Conservation (phyloP, 257 asterid genomes). For the Fraxinus cuspidata region DNA sequence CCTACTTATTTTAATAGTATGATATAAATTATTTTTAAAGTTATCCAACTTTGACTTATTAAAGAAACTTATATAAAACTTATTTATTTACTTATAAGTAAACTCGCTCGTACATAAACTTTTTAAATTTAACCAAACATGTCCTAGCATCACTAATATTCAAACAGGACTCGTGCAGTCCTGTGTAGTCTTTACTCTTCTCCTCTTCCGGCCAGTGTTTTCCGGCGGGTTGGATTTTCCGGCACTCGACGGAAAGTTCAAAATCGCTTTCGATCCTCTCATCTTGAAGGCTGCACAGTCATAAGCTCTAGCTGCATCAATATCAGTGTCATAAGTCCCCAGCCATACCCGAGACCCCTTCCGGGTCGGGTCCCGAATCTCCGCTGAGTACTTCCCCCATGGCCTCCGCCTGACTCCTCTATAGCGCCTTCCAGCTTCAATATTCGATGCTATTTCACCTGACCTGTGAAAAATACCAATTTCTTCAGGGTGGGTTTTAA, state of each 20-base stretch:
- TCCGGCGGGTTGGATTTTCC: conserved; percentile 60
- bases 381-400: conserved; percentile 90
- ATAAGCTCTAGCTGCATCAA: conserved; percentile 85
- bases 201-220: conserved; percentile 46
- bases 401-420: conserved; percentile 90
- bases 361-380: conserved; percentile 75
- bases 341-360: conserved; percentile 83
- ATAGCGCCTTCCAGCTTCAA: conserved; percentile 35
- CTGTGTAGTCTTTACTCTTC: conserved; percentile 25
- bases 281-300: conserved; percentile 84
- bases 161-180: background rate
- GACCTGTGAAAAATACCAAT: background rate
- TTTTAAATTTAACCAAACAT: no score
- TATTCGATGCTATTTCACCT: background rate
- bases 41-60: no score
- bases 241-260: conserved; percentile 80
- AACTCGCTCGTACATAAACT: no score
- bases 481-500: conserved; percentile 16
- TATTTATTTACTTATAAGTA: no score
- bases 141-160: background rate
- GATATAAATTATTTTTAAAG: no score
- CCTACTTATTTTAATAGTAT: no score
- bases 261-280: conserved; percentile 73
- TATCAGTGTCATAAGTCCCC: conserved; percentile 66
- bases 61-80: no score